Evolutionary conservation across 2,329 filamentous ascomycete species (phyloP), one percentile per base, ranked within the genome.

Genomic region (Microsporum audouinii): DNA sequence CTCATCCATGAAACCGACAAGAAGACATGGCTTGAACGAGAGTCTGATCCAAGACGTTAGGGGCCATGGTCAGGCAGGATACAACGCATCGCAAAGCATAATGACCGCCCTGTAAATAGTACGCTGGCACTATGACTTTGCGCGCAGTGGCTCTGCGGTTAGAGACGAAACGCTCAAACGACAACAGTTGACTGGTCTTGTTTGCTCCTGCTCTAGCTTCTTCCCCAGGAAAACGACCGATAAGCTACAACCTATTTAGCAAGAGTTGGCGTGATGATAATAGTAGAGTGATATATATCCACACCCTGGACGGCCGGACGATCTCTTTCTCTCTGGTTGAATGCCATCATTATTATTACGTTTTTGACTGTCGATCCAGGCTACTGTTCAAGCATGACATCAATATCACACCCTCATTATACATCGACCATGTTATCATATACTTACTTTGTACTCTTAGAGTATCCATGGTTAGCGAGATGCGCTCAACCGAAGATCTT

Each of bases 31-130:
- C 45, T 51, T 51, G 45, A n/a, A 27, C 43, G 27, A 23, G 43
- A 5, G 23, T 3, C 8, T 29, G 12, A 7, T 27, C 8, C 45
- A 29, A 31, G 38, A 39, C 5, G 8, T 39, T 39, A 8, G 8
- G 12, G 27, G 23, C 45, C 17, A 34, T 23, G 14, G 33, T 34
- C 51, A 34, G 51, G 39, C n/a, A n/a, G 7, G 5, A 53, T 34
- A 53, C 49, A 53, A 36, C 49, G 31, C 49, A 14, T 55, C 49
- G 49, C 49, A 55, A 55, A 38, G 51, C 51, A 55, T 55, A 55
- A 55, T n/a, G 27, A 10, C 51, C 51, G 51, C 51, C 51, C 51
- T 55, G 51, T n/a, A n/a, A 36, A 55, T 55, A 55, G 33, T 36
- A n/a, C 33, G n/a, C 31, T 34, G 51, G 5, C 27, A 36, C 51